These are phyloP conservation scores for Cyclotella sp. DNA, from an alignment of 108 stramenopile species.

Conservation along the genomic window DNA sequence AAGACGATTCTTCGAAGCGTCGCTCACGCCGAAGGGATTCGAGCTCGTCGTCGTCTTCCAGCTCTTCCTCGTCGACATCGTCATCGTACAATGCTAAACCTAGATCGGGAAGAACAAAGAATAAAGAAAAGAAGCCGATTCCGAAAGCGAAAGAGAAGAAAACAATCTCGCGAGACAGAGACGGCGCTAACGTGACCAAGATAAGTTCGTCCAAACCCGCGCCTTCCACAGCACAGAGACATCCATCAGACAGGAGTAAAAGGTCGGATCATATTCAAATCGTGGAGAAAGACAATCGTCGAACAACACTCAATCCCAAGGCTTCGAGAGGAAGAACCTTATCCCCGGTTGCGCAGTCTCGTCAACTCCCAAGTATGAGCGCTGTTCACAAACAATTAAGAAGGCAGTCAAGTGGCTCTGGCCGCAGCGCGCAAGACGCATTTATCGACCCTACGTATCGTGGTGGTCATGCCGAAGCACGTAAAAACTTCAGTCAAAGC, in stretches of 20 bases:
- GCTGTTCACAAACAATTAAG: background rate
- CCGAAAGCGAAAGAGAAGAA: constrained; percentile 5
- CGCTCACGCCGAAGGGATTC: background rate
- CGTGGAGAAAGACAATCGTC: background rate
- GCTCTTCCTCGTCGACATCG: constrained; percentile 13
- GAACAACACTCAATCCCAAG: background rate
- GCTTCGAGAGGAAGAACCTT: background rate
- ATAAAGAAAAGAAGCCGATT: background rate
- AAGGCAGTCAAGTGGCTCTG: background rate
- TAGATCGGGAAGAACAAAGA: background rate
- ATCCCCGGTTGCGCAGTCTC: background rate
- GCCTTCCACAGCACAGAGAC: background rate
- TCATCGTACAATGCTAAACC: background rate
- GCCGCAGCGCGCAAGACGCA: background rate
- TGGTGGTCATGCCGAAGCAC: background rate
- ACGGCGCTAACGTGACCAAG: no score
- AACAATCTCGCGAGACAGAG: background rate
- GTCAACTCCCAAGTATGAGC: background rate
- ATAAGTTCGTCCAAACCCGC: background rate
- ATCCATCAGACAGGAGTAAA: background rate
- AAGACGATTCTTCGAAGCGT: background rate
- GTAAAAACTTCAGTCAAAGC: background rate
- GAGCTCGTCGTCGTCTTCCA: constrained; percentile 20
- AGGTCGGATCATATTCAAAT: background rate
- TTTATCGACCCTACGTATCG: constrained; percentile 7